These are phyloP conservation scores for Alternaria infectoria DNA, from an alignment of 2,329 filamentous ascomycete genomes.

Conservation along the genomic window DNA sequence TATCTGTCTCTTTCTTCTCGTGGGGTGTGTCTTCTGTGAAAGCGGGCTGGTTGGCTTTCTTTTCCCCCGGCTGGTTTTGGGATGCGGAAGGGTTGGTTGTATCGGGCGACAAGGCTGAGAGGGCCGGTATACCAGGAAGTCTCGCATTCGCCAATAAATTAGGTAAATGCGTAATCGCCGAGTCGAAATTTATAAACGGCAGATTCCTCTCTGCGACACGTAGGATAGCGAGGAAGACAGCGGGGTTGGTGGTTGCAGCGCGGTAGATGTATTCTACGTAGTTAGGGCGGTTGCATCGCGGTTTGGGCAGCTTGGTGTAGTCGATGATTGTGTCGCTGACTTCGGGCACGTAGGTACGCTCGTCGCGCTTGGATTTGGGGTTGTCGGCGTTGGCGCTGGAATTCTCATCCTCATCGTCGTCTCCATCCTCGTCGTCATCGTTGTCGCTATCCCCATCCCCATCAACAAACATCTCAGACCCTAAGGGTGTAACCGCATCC, in stretches of 20 bases:
- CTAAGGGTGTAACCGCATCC: neutral
- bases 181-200: conserved; percentile 22
- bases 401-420: neutral
- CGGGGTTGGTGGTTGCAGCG: conserved; percentile 19
- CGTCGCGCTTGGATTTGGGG: neutral
- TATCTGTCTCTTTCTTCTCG: neutral
- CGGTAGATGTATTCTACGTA: conserved; percentile 17
- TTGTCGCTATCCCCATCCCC: no score
- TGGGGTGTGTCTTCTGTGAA: conserved; percentile 3
- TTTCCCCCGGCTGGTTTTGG: accelerated
- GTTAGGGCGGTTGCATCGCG: neutral
- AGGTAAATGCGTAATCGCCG: conserved; percentile 25
- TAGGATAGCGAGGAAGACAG: conserved; percentile 27
- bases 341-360: neutral
- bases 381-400: neutral
- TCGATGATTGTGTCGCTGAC: neutral
- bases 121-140: neutral
- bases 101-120: neutral
- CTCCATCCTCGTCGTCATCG: no score
- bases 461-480: accelerated
- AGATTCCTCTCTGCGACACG: conserved; percentile 29
- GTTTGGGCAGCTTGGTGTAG: conserved; percentile 1
- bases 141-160: conserved; percentile 14
- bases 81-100: no score
- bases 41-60: neutral